phyloP scores from a whole-genome alignment of 805 yeast genomes.

The Saturnispora ahearnii region DNA sequence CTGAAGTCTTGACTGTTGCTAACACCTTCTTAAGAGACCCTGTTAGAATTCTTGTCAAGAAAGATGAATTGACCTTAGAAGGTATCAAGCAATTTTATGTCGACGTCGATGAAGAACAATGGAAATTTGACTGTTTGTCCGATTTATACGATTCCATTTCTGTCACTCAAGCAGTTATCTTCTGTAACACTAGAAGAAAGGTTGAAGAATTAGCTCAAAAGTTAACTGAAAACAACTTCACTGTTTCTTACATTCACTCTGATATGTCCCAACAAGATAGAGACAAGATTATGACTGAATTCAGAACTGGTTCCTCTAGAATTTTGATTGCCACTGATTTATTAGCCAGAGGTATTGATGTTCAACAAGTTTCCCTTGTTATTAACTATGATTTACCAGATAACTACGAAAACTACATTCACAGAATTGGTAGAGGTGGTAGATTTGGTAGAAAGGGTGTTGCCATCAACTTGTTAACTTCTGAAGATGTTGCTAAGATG shows the following conservation, averaged over 20 bases:
- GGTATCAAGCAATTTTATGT: constrained; percentile 91
- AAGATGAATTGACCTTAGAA: constrained; percentile 91
- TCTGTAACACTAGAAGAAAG: constrained; percentile 92
- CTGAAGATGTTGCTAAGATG: constrained; percentile 62
- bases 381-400: constrained; percentile 89
- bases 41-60: constrained; percentile 85
- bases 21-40: constrained; percentile 92
- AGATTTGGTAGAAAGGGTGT: constrained; percentile 98
- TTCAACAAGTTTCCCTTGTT: constrained; percentile 92
- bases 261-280: constrained; percentile 93
- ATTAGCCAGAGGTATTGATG: constrained; percentile 97
- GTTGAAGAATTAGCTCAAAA: constrained; percentile 82
- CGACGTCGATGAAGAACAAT: constrained; percentile 86
- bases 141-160: constrained; percentile 93
- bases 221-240: constrained; percentile 70
- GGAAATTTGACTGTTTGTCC: constrained; percentile 90
- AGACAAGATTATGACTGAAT: constrained; percentile 91
- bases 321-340: constrained; percentile 90
- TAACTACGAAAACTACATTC: constrained; percentile 89
- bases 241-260: constrained; percentile 92
- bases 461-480: constrained; percentile 88
- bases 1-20: constrained; percentile 85
- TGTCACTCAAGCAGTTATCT: constrained; percentile 94
- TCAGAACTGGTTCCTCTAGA: constrained; percentile 89
- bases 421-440: constrained; percentile 97